phyloP scores from a whole-genome alignment of 192 early-diverging fungal species.

The Chytriomyces hyalinus region DNA sequence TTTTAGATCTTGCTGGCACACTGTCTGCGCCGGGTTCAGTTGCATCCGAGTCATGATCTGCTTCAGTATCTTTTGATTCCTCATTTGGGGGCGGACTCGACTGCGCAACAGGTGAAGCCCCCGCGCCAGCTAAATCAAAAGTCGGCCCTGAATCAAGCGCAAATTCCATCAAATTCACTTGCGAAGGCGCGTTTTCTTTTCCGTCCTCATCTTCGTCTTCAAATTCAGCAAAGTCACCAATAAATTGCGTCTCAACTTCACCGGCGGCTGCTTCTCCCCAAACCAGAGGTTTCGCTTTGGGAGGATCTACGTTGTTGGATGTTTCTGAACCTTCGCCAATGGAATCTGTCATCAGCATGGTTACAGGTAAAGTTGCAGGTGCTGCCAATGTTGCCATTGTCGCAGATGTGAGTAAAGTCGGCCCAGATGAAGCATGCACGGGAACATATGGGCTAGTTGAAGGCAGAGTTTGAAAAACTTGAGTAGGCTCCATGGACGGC shows the following conservation, averaged over 20 bases:
- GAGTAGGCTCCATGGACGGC: not conserved
- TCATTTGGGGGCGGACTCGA: not conserved
- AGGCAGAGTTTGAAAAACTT: not conserved
- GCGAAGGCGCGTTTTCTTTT: not conserved
- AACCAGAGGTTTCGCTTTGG: not conserved
- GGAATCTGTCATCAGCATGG: too few species aligned
- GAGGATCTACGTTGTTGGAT: not conserved
- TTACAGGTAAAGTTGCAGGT: too few species aligned
- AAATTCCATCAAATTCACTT: not conserved
- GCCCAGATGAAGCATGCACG: too few species aligned
- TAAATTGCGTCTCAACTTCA: conserved; percentile 18
- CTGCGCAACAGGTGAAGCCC: not conserved
- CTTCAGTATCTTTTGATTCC: not conserved
- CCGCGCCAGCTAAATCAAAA: not conserved
- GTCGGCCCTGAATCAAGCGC: not conserved
- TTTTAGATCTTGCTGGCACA: not conserved
- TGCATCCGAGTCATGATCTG: not conserved
- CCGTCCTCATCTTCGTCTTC: conserved; percentile 9
- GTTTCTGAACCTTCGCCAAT: not conserved
- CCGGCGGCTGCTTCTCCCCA: not conserved
- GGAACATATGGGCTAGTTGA: too few species aligned
- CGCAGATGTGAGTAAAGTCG: too few species aligned
- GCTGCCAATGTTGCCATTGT: too few species aligned
- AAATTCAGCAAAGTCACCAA: conserved; percentile 4
- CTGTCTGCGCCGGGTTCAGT: not conserved